Evolutionary conservation across 768 basidiomycete species (phyloP).

Genomic region (Russula emetica): DNA sequence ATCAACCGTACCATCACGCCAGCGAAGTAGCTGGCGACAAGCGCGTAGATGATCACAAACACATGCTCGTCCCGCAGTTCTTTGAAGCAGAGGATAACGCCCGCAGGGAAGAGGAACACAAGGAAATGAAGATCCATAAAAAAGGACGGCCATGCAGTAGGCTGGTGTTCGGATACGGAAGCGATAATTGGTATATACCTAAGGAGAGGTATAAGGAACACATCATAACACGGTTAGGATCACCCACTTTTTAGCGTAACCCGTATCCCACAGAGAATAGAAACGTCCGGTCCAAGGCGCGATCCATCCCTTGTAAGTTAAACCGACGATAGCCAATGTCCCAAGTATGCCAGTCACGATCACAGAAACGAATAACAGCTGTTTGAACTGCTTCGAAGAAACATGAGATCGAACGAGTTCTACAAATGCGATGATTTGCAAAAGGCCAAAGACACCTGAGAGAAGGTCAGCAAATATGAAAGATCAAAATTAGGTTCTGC

Average conservation of each 20-base stretch:
- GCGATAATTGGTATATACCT: constrained; percentile 98
- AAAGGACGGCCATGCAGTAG: constrained; percentile 99
- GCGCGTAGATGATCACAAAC: constrained; percentile 97
- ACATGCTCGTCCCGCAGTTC: constrained; percentile 94
- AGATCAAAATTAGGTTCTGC: constrained; percentile 13
- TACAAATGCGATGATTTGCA: constrained; percentile 93
- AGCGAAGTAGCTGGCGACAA: constrained; percentile 95
- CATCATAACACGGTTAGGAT: background rate
- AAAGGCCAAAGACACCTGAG: constrained; percentile 86
- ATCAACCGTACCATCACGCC: constrained; percentile 99
- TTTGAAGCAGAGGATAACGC: constrained; percentile 90
- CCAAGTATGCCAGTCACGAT: constrained; percentile 69
- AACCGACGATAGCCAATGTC: constrained; percentile 62
- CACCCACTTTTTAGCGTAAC: constrained; percentile 91
- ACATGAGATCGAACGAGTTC: constrained; percentile 86
- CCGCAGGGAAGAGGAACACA: constrained; percentile 96
- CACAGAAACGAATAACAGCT: constrained; percentile 66
- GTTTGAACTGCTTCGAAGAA: constrained; percentile 88
- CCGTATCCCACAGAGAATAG: constrained; percentile 99
- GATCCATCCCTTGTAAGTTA: constrained; percentile 93
- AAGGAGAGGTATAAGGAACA: constrained; percentile 21
- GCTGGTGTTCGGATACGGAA: constrained; percentile 98
- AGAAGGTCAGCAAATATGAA: constrained; percentile 20
- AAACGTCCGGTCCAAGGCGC: constrained; percentile 99
- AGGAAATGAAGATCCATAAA: constrained; percentile 99